These are phyloP conservation scores for Ganoderma sinense DNA, from an alignment of 1,284 basidiomycete genomes.

Conservation along the genomic window DNA sequence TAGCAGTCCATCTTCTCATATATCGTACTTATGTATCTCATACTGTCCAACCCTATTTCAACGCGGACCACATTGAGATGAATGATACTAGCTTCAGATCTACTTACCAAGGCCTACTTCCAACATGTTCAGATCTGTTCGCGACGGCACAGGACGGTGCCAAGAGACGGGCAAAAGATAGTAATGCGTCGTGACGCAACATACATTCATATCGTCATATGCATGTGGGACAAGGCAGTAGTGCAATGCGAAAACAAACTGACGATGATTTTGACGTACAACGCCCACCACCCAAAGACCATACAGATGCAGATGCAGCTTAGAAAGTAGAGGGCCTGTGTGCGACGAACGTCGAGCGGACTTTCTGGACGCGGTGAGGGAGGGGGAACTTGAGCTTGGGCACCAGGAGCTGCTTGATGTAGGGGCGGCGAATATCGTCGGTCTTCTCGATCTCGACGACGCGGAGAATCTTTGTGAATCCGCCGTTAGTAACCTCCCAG, in stretches of 20 bases:
- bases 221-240: slow-evolving; percentile 26
- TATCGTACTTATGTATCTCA: background rate
- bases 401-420: slow-evolving; percentile 95
- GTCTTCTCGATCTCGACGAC: slow-evolving; percentile 94
- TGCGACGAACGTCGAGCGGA: slow-evolving; percentile 78
- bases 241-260: slow-evolving; percentile 17
- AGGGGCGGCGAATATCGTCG: slow-evolving; percentile 92
- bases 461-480: slow-evolving; percentile 77
- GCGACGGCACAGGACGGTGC: background rate
- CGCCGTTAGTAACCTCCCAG: background rate
- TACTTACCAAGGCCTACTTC: background rate
- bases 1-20: background rate
- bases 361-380: slow-evolving; percentile 87
- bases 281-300: slow-evolving; percentile 12
- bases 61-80: too few relatives aligned
- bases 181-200: slow-evolving; percentile 22
- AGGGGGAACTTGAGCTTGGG: slow-evolving; percentile 98
- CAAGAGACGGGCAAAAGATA: background rate
- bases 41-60: too few relatives aligned
- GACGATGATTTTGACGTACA: slow-evolving; percentile 27
- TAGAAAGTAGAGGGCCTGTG: slow-evolving; percentile 75
- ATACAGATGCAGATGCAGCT: slow-evolving; percentile 16
- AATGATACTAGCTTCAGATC: background rate
- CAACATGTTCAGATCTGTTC: background rate
- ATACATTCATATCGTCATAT: slow-evolving; percentile 34